Percentiles rank a stretch among this genome's conserved stretches.
Evolutionary conservation across 2,329 filamentous ascomycete genomes (phyloP).

Genomic region (Lasiodiplodia sp.): DNA sequence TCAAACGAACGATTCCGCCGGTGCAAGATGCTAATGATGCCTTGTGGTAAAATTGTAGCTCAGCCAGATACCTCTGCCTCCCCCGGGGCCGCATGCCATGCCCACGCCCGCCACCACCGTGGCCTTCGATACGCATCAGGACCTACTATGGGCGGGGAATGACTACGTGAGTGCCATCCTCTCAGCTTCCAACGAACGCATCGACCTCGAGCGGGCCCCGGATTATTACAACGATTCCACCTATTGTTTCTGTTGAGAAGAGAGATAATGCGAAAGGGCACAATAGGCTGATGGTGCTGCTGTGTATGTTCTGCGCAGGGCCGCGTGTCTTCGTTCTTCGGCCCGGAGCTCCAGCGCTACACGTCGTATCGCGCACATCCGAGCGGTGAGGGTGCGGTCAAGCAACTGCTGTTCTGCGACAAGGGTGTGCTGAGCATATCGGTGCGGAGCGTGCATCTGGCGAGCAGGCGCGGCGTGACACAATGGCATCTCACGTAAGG

Average conservation of each 20-base stretch:
- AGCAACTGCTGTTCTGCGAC: constrained; percentile 90
- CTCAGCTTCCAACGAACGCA: background rate
- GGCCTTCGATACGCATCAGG: constrained; percentile 87
- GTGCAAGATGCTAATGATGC: background rate
- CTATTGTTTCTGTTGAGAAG: background rate
- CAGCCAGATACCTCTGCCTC: constrained; percentile 80
- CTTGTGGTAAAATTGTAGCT: constrained; percentile 62
- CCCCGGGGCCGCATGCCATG: constrained; percentile 73
- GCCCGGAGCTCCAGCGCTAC: constrained; percentile 84
- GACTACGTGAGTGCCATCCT: constrained; percentile 71
- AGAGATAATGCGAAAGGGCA: background rate
- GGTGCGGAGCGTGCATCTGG: constrained; percentile 84
- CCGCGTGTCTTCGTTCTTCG: constrained; percentile 86
- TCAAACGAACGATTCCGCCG: too few species aligned
- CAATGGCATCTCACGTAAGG: constrained; percentile 85
- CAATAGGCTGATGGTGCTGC: background rate
- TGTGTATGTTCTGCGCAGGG: constrained; percentile 66
- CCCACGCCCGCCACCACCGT: constrained; percentile 78
- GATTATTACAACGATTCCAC: background rate
- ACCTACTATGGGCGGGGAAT: constrained; percentile 92
- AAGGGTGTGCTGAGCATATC: constrained; percentile 89
- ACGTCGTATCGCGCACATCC: constrained; percentile 87
- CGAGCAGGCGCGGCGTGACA: constrained; percentile 79
- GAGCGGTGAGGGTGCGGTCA: constrained; percentile 76
- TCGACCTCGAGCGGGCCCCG: background rate